Conservation (phyloP, 352 stramenopile genomes). For the Phytophthora crassamura region DNA sequence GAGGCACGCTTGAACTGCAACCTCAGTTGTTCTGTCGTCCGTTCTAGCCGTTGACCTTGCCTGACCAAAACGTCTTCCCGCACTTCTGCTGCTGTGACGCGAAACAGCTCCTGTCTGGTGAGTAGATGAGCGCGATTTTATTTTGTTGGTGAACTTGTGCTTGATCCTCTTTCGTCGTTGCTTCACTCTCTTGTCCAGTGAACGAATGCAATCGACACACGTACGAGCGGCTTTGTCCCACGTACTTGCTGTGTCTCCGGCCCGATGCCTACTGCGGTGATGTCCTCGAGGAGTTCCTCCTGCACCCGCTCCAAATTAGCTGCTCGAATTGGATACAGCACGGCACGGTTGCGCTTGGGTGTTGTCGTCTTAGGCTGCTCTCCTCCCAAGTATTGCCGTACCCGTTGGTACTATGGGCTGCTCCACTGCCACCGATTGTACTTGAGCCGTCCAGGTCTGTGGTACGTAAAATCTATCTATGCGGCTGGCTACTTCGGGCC, state of each 20-base stretch:
- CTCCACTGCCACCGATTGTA: too few species aligned
- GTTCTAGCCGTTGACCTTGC: neutral
- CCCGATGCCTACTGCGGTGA: neutral
- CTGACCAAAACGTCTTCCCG: neutral
- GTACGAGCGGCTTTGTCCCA: neutral
- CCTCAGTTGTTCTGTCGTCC: neutral
- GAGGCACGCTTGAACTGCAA: conserved; percentile 1
- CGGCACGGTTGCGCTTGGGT: too few species aligned
- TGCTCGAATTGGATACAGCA: neutral
- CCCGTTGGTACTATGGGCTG: too few species aligned
- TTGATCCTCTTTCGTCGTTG: neutral
- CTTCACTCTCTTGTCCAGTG: neutral
- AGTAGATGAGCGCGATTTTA: neutral
- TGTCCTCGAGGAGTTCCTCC: neutral
- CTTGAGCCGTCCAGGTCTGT: too few species aligned
- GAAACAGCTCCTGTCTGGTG: neutral
- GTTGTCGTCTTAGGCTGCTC: too few species aligned
- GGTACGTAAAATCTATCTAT: too few species aligned
- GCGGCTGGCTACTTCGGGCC: too few species aligned
- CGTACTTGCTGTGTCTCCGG: neutral
- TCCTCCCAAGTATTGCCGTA: too few species aligned
- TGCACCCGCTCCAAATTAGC: neutral
- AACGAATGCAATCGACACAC: neutral
- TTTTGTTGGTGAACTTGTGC: neutral
- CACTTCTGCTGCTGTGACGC: too few species aligned